Base-by-base conservation (phyloP, 805 yeast genomes). In the Nakazawaea ishiwadae region DNA sequence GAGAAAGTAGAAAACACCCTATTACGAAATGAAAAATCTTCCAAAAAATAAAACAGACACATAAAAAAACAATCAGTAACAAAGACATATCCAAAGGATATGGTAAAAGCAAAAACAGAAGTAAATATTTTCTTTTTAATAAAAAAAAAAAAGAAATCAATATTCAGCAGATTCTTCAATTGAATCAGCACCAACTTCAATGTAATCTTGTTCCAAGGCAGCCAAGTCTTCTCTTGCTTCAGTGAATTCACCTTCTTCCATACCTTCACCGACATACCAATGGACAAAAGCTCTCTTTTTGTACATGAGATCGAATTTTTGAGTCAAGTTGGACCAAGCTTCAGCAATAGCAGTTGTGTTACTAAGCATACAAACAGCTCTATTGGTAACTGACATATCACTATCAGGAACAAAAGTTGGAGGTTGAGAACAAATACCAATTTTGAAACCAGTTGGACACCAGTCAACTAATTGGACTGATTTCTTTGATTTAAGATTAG, bases 241-340 rank as follows among this genome's bases (percentile, higher is more conserved):
- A 48, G 87, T 79, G 65, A 88, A 88, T 69, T 88, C 96, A 61
- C 96, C 96, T 69, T 88, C 96, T 66, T 88, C 96, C 96, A 88
- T 87, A 71, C 96, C 96, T 70, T 88, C 96, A 58, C 96, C 95
- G 45, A 88, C 96, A 58, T 85, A 88, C 96, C 96, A 88, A 73
- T 88, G 96, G 47, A 88, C 96, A 60, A 88, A 88, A 35, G 96
- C 96, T 68, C 96, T 85, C 77, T 88, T 88, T 54, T 87, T 73
- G 71, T 86, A 88, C 96, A 88, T 88, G 63, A 88, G 78, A 66
- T 88, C 96, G 70, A 88, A 88, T 70, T 88, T 88, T 65, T 79
- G 78, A 69, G 87, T 95, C 52, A 88, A 82, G 69, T 96, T 84
- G 68, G 81, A 77, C 96, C 96, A 88, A 20, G 96, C 96, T 62